Conservation (phyloP, 768 basidiomycete genomes). For the Mrakia blollopis region DNA sequence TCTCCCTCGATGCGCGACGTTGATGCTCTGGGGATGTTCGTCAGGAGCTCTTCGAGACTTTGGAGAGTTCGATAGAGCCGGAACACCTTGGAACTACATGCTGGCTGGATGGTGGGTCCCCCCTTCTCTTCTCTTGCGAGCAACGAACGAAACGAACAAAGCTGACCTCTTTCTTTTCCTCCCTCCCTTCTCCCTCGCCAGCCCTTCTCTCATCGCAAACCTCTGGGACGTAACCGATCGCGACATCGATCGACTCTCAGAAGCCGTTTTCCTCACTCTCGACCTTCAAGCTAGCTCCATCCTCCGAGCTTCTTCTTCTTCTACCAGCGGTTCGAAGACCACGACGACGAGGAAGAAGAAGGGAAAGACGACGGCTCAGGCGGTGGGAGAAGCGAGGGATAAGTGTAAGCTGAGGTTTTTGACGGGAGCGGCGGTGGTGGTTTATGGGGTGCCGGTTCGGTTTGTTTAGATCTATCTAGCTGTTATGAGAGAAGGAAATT, state of each 20-base stretch:
- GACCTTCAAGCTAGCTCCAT: constrained; percentile 26
- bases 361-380: constrained; percentile 58
- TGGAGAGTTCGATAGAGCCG: constrained; percentile 88
- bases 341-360: background rate
- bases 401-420: constrained; percentile 85
- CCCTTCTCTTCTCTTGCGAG: background rate
- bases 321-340: background rate
- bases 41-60: constrained; percentile 81
- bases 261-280: constrained; percentile 71
- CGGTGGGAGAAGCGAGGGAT: constrained; percentile 72
- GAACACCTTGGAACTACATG: constrained; percentile 93
- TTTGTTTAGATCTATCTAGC: background rate
- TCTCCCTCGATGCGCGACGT: constrained; percentile 77
- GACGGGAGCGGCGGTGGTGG: constrained; percentile 89
- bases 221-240: constrained; percentile 98
- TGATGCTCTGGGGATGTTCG: constrained; percentile 99
- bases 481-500: too few species aligned
- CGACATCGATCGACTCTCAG: constrained; percentile 90
- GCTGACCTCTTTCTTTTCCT: background rate
- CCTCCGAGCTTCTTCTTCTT: too few species aligned
- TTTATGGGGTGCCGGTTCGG: constrained; percentile 76
- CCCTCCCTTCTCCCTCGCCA: constrained; percentile 39
- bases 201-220: constrained; percentile 88
- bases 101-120: constrained; percentile 84
- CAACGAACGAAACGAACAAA: background rate